Base-by-base conservation (phyloP, 805 yeast genomes). In the Saccharomycopsis sp. region DNA sequence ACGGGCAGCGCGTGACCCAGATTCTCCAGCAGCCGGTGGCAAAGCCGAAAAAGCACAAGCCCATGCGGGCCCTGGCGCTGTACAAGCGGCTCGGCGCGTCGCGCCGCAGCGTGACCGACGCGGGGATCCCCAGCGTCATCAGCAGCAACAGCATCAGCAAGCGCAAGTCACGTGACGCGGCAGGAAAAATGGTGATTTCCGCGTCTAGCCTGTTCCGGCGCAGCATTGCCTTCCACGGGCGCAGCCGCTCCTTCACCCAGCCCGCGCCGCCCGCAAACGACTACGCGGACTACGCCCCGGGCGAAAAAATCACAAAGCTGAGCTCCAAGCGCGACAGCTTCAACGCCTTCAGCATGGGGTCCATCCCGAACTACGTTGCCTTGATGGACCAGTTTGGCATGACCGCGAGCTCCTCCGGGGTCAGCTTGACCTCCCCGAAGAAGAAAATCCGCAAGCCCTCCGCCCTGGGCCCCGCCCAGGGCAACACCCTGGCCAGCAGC, bases 131-230 rank as follows among this genome's bases (percentile, higher is more conserved):
- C 15, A 34, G 51, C 12, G 47, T 51, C 7, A 50, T 29, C n/a
- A 56, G 52, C 21, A 52, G 47, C 18, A 51, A 51, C 34, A 34
- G 29, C 23, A 40, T 40, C 23, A 52, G 55, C 61, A 61, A 64
- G 34, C 62, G 63, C 23, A 66, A 62, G 58, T 67, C 64, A 52
- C 64, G 63, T 53, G 64, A 63, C 18, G 54, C 52, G 29, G 61
- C 62, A 18, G 71, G 70, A 12, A 67, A 66, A 47, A 34, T 68
- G 20, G 70, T 66, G 50, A 68, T 70, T 3, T 53, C 69, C 12
- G 73, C 69, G 1, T 68, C 71, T 9, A 62, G 63, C 34, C 64
- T 70, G 9, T 68, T 62, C 56, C 69, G 71, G 57, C 70, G 70
- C 58, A 67, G 67, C 55, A 67, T 70, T 24, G 66, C 71, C 0